Conservation (phyloP, 2,329 filamentous ascomycete genomes). For the Fusarium sp. region DNA sequence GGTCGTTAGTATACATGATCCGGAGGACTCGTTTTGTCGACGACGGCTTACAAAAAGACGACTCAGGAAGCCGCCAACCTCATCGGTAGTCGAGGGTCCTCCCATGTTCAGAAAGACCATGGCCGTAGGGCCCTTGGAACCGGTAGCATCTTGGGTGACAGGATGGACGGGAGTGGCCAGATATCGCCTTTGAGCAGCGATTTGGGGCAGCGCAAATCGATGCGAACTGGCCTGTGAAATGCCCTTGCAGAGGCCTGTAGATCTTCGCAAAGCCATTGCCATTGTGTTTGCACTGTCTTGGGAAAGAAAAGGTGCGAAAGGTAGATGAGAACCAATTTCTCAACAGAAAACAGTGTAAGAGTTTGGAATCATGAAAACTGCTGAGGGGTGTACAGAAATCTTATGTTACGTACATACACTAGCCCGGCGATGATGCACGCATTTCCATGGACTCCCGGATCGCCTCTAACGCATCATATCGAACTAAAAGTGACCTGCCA, state of each 20-base stretch:
- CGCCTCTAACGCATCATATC: conserved; percentile 42
- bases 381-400: conserved; percentile 39
- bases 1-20: conserved; percentile 28
- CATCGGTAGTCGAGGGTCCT: conserved; percentile 86
- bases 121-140: conserved; percentile 85
- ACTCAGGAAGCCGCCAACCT: conserved; percentile 91
- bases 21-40: background rate
- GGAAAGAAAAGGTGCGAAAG: background rate
- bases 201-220: conserved; percentile 49
- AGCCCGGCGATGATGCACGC: conserved; percentile 47
- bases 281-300: background rate
- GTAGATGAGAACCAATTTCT: background rate
- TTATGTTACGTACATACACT: conserved; percentile 29
- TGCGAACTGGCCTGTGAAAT: conserved; percentile 45
- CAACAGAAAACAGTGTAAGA: conserved; percentile 35
- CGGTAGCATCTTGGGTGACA: conserved; percentile 81
- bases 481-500: conserved; percentile 27
- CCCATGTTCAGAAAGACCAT: conserved; percentile 99
- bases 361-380: conserved; percentile 35
- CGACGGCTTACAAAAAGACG: conserved; percentile 82
- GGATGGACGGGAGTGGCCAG: conserved; percentile 70
- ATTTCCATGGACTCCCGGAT: conserved; percentile 43
- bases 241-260: conserved; percentile 49
- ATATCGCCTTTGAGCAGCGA: conserved; percentile 50
- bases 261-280: conserved; percentile 52